Evolutionary conservation across 495 filamentous ascomycete species (phyloP), one percentile per base, ranked within the genome.

Genomic region (Tuber brumale): DNA sequence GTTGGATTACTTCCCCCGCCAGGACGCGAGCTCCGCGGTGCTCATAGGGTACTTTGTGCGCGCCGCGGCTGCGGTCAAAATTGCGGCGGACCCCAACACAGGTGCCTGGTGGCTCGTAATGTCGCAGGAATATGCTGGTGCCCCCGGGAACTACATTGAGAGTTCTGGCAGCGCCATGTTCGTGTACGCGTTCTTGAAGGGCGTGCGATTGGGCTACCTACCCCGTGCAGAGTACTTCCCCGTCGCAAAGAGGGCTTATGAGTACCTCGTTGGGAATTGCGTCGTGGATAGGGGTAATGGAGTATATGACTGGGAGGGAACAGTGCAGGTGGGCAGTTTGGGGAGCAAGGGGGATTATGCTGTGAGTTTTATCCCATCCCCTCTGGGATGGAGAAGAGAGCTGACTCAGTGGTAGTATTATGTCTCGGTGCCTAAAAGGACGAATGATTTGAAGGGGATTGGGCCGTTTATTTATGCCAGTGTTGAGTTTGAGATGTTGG

Each of bases 21-120:
- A 69, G 0, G 83, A 85, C 45, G 71, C 82, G 2, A 85, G 85
- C 6, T 82, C 83, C 70, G 73, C 71, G 14, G 82, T 77, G 45
- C 78, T 88, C 19, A 81, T 78, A 16, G 73, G 51, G 1, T 87
- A 87, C 72, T 85, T 88, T 46, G 69, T 79, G 7, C 82, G 85
- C 9, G 83, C 87, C 7, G 85, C 87, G 16, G 76, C 80, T 14
- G 86, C 84, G 2, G 75, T 90, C 0, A 83, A 85, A 73, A 80
- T 76, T 42, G 84, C 85, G 27, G 86, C 86, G 71, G 88, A 90
- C 66, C 75, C 75, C 8, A 74, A 76, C 23, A 86, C 84, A 1
- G 87, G 88, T 1, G 87, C 86, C n/a, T 90, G 89, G 89, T 91
- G 89, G 89, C 81, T 89, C 42, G 85, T 89, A 23, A 87, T 91